These are phyloP conservation scores for Yamadazyma insecticola DNA, from an alignment of 805 yeast species.

Conservation along the genomic window DNA sequence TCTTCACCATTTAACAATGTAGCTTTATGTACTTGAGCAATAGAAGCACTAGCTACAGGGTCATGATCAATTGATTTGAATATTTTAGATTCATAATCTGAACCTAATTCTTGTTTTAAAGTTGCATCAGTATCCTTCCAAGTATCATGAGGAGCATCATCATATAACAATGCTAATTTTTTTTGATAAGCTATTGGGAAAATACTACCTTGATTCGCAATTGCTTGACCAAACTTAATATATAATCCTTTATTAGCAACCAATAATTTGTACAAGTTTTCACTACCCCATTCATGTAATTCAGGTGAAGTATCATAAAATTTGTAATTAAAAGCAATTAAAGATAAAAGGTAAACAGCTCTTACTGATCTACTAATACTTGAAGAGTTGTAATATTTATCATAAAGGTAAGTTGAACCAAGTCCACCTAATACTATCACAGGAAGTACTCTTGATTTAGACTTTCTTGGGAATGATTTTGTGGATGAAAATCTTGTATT, in stretches of 20 bases:
- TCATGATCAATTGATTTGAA: constrained; percentile 46
- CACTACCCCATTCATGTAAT: constrained; percentile 57
- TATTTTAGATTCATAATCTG: constrained; percentile 15
- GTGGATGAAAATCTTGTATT: too few relatives aligned
- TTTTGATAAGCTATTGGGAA: constrained; percentile 63
- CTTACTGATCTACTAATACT: constrained; percentile 48
- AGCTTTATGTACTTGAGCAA: constrained; percentile 68
- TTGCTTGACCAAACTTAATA: constrained; percentile 74
- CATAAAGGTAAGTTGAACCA: constrained; percentile 3
- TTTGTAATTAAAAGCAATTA: constrained; percentile 58
- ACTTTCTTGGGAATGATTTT: too few relatives aligned
- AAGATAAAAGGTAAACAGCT: constrained; percentile 42
- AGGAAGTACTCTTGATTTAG: too few relatives aligned
- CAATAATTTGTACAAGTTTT: constrained; percentile 23
- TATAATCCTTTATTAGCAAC: constrained; percentile 45
- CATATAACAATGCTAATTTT: constrained; percentile 56
- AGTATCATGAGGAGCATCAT: constrained; percentile 58
- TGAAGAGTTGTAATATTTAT: constrained; percentile 32
- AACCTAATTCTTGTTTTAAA: constrained; percentile 18
- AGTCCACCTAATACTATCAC: not conserved
- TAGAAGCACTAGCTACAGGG: constrained; percentile 72
- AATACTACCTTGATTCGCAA: constrained; percentile 68
- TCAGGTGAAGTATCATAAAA: constrained; percentile 38
- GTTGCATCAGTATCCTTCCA: constrained; percentile 44
- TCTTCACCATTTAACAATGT: constrained; percentile 39